phyloP scores from a whole-genome alignment of 768 basidiomycete genomes.

The Fistulinella prunicolor region DNA sequence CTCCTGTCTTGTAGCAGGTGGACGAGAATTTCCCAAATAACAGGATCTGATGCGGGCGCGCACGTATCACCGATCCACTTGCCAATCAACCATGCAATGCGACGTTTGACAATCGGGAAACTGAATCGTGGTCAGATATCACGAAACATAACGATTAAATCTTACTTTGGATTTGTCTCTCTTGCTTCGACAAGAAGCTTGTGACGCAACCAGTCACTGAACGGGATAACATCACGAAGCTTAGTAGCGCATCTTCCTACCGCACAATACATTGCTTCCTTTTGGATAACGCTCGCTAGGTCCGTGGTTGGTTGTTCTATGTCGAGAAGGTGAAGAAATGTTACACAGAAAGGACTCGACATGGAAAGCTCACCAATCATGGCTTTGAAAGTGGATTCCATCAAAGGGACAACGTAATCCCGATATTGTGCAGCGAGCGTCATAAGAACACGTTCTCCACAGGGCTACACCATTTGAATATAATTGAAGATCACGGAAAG shows the following conservation, averaged over 20 bases:
- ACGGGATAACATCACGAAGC: slow-evolving; percentile 61
- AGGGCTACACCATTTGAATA: slow-evolving; percentile 54
- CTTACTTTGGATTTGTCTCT: slow-evolving; percentile 58
- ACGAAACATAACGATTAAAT: neutral
- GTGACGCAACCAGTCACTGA: slow-evolving; percentile 65
- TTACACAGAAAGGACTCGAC: neutral
- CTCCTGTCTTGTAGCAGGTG: slow-evolving; percentile 71
- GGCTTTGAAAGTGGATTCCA: slow-evolving; percentile 57
- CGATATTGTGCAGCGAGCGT: slow-evolving; percentile 70
- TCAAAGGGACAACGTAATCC: slow-evolving; percentile 63
- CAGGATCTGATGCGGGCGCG: slow-evolving; percentile 52
- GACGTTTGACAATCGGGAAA: slow-evolving; percentile 89
- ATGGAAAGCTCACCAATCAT: slow-evolving; percentile 47
- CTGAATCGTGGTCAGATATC: slow-evolving; percentile 38
- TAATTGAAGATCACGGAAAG: neutral
- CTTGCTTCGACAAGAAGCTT: slow-evolving; percentile 59
- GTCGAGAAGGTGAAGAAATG: neutral
- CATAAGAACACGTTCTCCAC: slow-evolving; percentile 89
- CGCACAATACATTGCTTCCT: slow-evolving; percentile 86
- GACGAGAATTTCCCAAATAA: slow-evolving; percentile 78
- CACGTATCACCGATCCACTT: slow-evolving; percentile 79
- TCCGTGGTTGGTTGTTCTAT: slow-evolving; percentile 47
- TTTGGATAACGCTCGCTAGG: slow-evolving; percentile 63
- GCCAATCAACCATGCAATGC: slow-evolving; percentile 92
- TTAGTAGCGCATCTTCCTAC: slow-evolving; percentile 76